Conservation (phyloP, 352 stramenopile species). For the Phytopythium kandeliae region DNA sequence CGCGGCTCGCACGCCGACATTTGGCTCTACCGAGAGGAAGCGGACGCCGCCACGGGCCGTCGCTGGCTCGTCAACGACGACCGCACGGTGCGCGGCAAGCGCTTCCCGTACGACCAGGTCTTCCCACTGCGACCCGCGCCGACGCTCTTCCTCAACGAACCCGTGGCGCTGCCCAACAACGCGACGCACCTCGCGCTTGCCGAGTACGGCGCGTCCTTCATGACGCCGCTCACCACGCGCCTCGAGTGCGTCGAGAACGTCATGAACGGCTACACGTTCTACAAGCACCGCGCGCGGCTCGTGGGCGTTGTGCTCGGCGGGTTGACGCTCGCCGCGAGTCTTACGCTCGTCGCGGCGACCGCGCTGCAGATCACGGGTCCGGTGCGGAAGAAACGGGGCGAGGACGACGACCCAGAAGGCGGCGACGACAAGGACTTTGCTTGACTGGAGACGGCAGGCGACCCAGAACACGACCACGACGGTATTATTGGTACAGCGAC, state of each 20-base stretch:
- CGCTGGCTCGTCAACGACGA: slow-evolving; percentile 69
- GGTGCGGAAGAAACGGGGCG: neutral
- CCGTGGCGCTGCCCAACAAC: slow-evolving; percentile 47
- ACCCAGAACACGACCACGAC: too few relatives aligned
- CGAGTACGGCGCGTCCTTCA: slow-evolving; percentile 65
- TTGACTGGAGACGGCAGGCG: too few relatives aligned
- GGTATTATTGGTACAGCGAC: too few relatives aligned
- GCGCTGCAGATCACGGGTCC: neutral
- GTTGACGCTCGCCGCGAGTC: slow-evolving; percentile 19
- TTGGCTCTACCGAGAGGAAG: slow-evolving; percentile 65
- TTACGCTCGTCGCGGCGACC: neutral
- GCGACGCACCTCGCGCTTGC: slow-evolving; percentile 49
- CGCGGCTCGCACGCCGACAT: slow-evolving; percentile 67
- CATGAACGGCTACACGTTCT: slow-evolving; percentile 71
- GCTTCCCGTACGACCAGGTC: slow-evolving; percentile 58
- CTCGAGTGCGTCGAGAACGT: slow-evolving; percentile 82
- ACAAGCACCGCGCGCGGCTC: slow-evolving; percentile 33
- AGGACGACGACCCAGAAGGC: too few relatives aligned
- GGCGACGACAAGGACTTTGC: slow-evolving; percentile 1
- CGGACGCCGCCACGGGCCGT: slow-evolving; percentile 18
- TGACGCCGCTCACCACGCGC: slow-evolving; percentile 63
- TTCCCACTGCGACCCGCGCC: slow-evolving; percentile 38
- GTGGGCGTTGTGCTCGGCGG: slow-evolving; percentile 17
- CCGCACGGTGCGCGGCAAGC: slow-evolving; percentile 61
- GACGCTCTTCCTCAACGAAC: slow-evolving; percentile 45